Conservation (phyloP, 108 stramenopile species). For the Skeletonema grethae region DNA sequence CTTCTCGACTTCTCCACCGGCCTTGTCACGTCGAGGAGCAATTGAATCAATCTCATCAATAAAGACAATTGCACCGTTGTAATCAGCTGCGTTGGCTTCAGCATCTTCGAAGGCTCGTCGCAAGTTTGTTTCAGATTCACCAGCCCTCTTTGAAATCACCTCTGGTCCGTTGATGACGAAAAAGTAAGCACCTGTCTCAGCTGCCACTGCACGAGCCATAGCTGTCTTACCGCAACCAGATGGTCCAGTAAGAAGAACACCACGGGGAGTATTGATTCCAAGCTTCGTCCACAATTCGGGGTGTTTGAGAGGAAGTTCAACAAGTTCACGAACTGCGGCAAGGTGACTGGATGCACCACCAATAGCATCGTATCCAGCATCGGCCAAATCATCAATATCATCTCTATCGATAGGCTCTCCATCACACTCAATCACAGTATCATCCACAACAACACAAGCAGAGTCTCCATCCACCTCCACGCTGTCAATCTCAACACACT, state of each 20-base stretch:
- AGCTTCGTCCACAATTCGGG: constrained; percentile 96
- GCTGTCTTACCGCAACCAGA: constrained; percentile 98
- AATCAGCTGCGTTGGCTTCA: constrained; percentile 85
- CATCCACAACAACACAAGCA: constrained; percentile 87
- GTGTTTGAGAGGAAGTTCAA: constrained; percentile 96
- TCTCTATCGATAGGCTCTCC: constrained; percentile 82
- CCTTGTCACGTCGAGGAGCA: constrained; percentile 96
- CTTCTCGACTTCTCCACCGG: constrained; percentile 93
- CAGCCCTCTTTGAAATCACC: constrained; percentile 95
- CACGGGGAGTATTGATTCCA: constrained; percentile 94
- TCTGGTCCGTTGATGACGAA: constrained; percentile 99
- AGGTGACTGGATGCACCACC: constrained; percentile 96
- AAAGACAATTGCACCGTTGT: constrained; percentile 95
- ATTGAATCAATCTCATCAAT: constrained; percentile 99
- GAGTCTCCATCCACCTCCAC: constrained; percentile 82
- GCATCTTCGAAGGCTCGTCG: constrained; percentile 92
- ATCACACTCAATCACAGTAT: constrained; percentile 83
- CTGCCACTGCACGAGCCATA: constrained; percentile 94
- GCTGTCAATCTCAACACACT: constrained; percentile 84
- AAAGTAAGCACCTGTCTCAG: constrained; percentile 96
- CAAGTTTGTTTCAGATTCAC: constrained; percentile 91
- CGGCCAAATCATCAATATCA: constrained; percentile 87
- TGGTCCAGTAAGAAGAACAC: constrained; percentile 96
- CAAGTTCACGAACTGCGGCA: constrained; percentile 95
- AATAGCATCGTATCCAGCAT: constrained; percentile 96